These are phyloP conservation scores for Talaromyces sp. DNA, from an alignment of 2,329 filamentous ascomycete species.

Conservation along the genomic window DNA sequence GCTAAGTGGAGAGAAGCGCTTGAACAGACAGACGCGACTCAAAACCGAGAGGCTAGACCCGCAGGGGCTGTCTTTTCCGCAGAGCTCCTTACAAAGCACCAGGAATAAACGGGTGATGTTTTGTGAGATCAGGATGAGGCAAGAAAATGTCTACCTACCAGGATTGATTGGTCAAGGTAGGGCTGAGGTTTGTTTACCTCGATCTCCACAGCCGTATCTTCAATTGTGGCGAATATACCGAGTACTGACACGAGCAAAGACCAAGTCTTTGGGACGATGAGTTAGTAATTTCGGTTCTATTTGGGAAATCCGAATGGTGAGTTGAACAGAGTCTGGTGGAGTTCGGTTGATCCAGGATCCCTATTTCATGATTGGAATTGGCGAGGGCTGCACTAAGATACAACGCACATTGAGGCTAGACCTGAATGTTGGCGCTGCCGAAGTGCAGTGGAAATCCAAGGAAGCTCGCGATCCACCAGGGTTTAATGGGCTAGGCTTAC, in stretches of 20 bases:
- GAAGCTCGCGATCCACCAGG: slow-evolving; percentile 6
- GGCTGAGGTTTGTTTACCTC: slow-evolving; percentile 5
- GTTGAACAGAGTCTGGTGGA: background rate
- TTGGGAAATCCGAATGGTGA: background rate
- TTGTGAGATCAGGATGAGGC: slow-evolving; percentile 1
- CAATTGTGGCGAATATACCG: background rate
- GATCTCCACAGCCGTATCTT: background rate
- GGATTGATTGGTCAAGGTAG: slow-evolving; percentile 6
- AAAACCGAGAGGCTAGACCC: background rate
- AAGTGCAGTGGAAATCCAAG: background rate
- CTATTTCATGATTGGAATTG: background rate
- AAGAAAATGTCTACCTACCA: slow-evolving; percentile 2
- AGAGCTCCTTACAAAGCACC: background rate
- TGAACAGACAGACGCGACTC: background rate
- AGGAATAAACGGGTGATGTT: background rate
- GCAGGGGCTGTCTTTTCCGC: background rate
- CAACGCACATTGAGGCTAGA: background rate
- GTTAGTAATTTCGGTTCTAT: background rate
- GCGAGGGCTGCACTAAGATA: slow-evolving; percentile 7
- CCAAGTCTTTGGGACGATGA: background rate
- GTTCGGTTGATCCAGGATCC: background rate
- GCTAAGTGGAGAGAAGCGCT: slow-evolving; percentile 7
- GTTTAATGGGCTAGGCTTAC: background rate
- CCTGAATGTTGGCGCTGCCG: background rate
- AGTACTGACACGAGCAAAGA: background rate